Evolutionary conservation across 1,284 basidiomycete genomes (phyloP).

Genomic region (Vanrija pseudolonga): DNA sequence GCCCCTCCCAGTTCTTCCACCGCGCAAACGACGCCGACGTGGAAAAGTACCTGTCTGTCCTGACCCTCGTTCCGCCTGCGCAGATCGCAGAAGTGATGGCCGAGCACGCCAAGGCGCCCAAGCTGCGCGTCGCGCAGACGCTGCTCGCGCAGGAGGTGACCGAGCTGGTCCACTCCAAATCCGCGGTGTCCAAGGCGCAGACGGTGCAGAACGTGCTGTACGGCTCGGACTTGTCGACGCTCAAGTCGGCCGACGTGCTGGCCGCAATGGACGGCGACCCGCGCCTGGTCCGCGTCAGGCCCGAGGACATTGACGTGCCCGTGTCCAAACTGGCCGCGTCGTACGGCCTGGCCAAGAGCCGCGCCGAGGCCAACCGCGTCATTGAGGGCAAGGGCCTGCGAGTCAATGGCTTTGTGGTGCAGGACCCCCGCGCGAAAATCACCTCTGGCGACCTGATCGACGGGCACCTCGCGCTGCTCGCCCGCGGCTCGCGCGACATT

Average conservation of each 20-base stretch:
- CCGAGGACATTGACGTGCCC: constrained; percentile 54
- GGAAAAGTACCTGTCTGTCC: constrained; percentile 70
- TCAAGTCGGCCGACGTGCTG: constrained; percentile 53
- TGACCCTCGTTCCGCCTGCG: constrained; percentile 70
- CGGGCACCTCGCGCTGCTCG: constrained; percentile 61
- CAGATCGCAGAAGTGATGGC: constrained; percentile 61
- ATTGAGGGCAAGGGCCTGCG: constrained; percentile 56
- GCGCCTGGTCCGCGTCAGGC: constrained; percentile 54
- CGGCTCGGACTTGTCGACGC: constrained; percentile 51
- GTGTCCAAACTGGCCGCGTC: constrained; percentile 59
- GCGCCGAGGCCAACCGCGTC: constrained; percentile 54
- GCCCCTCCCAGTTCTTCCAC: constrained; percentile 73
- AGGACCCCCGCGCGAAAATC: constrained; percentile 46
- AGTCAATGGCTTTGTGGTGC: constrained; percentile 54
- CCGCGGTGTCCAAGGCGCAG: constrained; percentile 56
- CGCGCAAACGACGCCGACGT: constrained; percentile 79
- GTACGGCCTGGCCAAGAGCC: constrained; percentile 54
- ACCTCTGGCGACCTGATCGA: constrained; percentile 59
- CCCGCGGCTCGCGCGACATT: constrained; percentile 71
- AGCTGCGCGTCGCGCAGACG: constrained; percentile 67
- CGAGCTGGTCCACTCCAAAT: constrained; percentile 67
- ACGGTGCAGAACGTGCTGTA: constrained; percentile 63
- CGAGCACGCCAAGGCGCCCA: constrained; percentile 60
- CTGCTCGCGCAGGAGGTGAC: constrained; percentile 82
- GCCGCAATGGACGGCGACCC: constrained; percentile 60